These are phyloP conservation scores for Fraxinus velutina DNA, from an alignment of 305 asterid genomes.

Conservation along the genomic window DNA sequence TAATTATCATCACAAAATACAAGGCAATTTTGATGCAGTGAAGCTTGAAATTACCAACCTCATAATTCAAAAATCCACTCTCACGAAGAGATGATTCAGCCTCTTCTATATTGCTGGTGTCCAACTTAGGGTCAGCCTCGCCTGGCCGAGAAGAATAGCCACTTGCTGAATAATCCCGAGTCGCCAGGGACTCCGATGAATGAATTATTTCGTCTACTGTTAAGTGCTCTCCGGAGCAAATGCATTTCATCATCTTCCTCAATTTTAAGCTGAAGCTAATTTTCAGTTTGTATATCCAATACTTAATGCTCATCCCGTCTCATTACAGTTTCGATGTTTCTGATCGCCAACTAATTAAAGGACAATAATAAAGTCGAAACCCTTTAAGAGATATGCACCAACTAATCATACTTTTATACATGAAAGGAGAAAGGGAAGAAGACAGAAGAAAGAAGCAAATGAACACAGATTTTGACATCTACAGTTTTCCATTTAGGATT, in stretches of 20 bases:
- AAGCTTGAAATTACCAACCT: constrained; percentile 45
- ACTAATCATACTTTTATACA: background rate
- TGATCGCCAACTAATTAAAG: constrained; percentile 24
- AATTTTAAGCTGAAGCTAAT: constrained; percentile 37
- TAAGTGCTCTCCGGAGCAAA: constrained; percentile 79
- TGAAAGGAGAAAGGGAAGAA: background rate
- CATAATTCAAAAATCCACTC: constrained; percentile 82
- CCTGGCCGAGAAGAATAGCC: constrained; percentile 82
- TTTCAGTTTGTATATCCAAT: constrained; percentile 64
- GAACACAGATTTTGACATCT: constrained; percentile 3
- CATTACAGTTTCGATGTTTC: constrained; percentile 44
- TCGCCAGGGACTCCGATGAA: constrained; percentile 85
- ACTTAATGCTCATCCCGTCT: constrained; percentile 70
- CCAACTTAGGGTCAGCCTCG: constrained; percentile 57
- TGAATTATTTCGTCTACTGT: constrained; percentile 61
- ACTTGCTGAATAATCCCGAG: constrained; percentile 92
- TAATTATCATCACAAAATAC: background rate
- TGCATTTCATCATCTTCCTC: constrained; percentile 90
- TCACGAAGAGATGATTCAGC: constrained; percentile 91
- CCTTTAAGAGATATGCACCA: background rate
- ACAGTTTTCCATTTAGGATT: constrained; percentile 7
- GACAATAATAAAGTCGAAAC: background rate
- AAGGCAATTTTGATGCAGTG: background rate
- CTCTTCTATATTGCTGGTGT: constrained; percentile 83
- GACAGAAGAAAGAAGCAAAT: background rate